Base-by-base conservation (phyloP, 352 stramenopile genomes). In the Phytophthora citricola region DNA sequence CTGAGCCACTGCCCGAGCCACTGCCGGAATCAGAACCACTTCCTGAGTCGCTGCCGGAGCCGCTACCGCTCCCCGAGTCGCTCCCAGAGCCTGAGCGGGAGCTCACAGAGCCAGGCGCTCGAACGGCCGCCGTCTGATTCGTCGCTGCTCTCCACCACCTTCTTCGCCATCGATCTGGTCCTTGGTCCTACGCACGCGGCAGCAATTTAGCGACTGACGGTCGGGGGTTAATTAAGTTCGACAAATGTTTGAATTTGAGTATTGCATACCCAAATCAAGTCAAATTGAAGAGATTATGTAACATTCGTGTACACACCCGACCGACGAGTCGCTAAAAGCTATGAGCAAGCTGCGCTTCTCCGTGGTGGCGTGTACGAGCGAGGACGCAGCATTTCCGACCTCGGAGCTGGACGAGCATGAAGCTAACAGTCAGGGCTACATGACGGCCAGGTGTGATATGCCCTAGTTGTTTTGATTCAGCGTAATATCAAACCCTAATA, bases 321-420 rank as follows among this genome's bases (percentile, higher is more conserved):
- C 31, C 58, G 58, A 65, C 46, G 10, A 14, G 20, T 59, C 22
- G 12, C n/a, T 8, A 38, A 15, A 27, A 11, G 63, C 34, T 27
- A 96, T 95, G 85, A 87, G 78, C 63, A 95, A 94, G 71, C 73
- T 97, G 46, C 87, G 82, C 45, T 97, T 96, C 67, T 66, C 75
- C 5, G 91, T 98, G 22, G 83, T 80, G 45, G 79, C 90, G 47
- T 97, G 81, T 58, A 95, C 91, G 26, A 91, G 90, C 29, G 90
- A 98, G 63, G 91, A 98, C 63, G 58, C 85, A 45, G 80, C 84
- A 40, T 97, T 93, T 55, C 90, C 90, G 15, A 90, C 87, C 24
- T 63, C 73, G 1, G 83, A 97, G 51, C 73, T 98, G n/a, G 95
- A 98, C 55, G 71, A 89, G 39, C 90, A 97, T 57, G 76, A 69